Evolutionary conservation across 2,329 filamentous ascomycete genomes (phyloP).

Genomic region (Hortaea sp.): DNA sequence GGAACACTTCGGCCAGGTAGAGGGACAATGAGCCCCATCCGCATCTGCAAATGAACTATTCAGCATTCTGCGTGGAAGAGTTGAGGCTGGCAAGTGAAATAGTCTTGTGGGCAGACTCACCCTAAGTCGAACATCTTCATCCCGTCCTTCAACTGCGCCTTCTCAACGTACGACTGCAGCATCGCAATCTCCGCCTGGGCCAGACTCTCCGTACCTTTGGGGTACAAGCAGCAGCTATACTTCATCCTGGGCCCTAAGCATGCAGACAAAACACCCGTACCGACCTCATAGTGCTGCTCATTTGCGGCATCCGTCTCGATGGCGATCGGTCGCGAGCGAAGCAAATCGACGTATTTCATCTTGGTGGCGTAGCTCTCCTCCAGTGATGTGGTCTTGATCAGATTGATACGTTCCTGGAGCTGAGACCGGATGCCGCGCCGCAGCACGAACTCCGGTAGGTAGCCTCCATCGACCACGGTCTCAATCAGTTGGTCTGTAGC

Average conservation of each 20-base stretch:
- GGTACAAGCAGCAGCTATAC: slow-evolving; percentile 59
- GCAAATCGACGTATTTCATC: slow-evolving; percentile 51
- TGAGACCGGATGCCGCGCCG: slow-evolving; percentile 57
- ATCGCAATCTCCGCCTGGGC: slow-evolving; percentile 57
- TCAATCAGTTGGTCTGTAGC: slow-evolving; percentile 33
- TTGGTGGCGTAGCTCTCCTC: slow-evolving; percentile 47
- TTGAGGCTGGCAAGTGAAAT: neutral
- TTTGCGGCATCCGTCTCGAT: slow-evolving; percentile 57
- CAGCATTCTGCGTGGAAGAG: neutral
- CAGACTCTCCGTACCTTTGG: slow-evolving; percentile 51
- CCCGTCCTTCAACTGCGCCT: slow-evolving; percentile 49
- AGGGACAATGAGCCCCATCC: slow-evolving; percentile 59
- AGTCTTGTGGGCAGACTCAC: slow-evolving; percentile 24
- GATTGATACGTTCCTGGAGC: slow-evolving; percentile 48
- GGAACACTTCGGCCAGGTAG: slow-evolving; percentile 56
- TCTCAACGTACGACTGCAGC: slow-evolving; percentile 53
- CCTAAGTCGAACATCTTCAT: slow-evolving; percentile 55
- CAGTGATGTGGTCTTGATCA: slow-evolving; percentile 46
- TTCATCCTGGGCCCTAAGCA: slow-evolving; percentile 62
- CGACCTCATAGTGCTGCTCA: slow-evolving; percentile 63
- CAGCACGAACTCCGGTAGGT: slow-evolving; percentile 52
- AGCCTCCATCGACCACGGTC: slow-evolving; percentile 54
- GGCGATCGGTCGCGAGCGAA: slow-evolving; percentile 56
- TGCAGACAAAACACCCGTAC: slow-evolving; percentile 51
- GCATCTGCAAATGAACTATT: slow-evolving; percentile 36